A percentile compares a stretch with the other conserved stretches of the same genome.
Conservation (phyloP, 2,329 filamentous ascomycete genomes). For the Grosmannia serpens region DNA sequence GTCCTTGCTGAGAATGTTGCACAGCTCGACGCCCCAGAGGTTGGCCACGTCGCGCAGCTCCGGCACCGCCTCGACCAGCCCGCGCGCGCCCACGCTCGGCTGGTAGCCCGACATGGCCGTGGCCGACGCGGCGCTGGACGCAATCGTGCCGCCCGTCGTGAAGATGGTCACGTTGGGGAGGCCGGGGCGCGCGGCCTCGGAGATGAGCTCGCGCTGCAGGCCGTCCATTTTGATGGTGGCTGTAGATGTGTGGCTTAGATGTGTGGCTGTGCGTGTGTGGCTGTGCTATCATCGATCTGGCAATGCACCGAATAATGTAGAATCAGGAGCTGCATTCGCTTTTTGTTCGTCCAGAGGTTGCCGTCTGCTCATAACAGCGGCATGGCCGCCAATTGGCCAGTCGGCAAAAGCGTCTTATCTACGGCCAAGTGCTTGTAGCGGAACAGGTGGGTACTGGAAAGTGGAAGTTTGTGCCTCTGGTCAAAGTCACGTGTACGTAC, state of each 20-base stretch:
- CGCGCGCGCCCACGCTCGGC: constrained; percentile 33
- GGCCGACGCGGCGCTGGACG: constrained; percentile 35
- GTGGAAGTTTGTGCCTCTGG: background rate
- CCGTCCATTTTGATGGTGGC: background rate
- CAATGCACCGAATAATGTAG: background rate
- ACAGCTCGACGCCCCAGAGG: constrained; percentile 39
- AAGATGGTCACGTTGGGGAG: constrained; percentile 47
- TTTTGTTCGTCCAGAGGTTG: no score
- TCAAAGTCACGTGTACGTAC: background rate
- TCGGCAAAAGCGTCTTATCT: background rate
- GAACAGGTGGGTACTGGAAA: background rate
- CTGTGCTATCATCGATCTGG: no score
- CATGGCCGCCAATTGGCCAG: background rate
- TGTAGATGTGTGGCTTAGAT: background rate
- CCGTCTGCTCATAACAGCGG: background rate
- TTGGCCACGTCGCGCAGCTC: constrained; percentile 42
- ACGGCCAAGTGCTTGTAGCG: background rate
- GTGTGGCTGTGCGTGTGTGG: background rate
- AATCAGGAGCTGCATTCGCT: background rate
- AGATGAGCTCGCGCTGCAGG: background rate
- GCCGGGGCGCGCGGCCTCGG: background rate
- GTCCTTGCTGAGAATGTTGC: constrained; percentile 33
- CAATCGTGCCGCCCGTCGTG: constrained; percentile 48
- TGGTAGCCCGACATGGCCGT: constrained; percentile 33
- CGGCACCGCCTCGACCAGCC: constrained; percentile 42